A percentile compares a stretch with the other conserved stretches of the same genome.
These are phyloP conservation scores for Trichoderma oligosporum DNA, from an alignment of 2,329 filamentous ascomycete genomes.

Conservation along the genomic window DNA sequence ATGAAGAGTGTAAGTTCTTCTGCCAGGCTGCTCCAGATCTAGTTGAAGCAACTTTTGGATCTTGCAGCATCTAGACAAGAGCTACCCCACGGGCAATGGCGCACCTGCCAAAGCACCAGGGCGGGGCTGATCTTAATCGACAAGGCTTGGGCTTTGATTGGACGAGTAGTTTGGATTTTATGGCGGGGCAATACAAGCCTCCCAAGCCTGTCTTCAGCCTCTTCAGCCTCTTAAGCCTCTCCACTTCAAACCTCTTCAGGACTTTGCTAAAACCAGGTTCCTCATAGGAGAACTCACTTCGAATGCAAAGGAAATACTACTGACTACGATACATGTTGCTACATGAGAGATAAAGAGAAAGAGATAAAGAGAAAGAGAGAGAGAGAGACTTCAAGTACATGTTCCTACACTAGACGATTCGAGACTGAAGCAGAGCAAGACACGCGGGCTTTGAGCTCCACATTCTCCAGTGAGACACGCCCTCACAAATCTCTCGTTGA, in stretches of 20 bases:
- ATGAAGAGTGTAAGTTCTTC: no score
- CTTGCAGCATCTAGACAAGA: background rate
- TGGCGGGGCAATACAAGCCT: conserved; percentile 9
- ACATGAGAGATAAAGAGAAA: background rate
- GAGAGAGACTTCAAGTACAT: no score
- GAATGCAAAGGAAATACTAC: background rate
- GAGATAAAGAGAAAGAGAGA: no score
- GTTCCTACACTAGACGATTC: conserved; percentile 5
- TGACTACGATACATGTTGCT: background rate
- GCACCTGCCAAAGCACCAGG: conserved; percentile 9
- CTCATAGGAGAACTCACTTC: background rate
- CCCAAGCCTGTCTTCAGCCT: background rate
- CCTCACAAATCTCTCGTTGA: background rate
- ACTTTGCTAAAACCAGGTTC: background rate
- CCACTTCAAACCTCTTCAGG: background rate
- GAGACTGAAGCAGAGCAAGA: background rate
- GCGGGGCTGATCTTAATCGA: conserved; percentile 6
- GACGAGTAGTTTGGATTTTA: background rate
- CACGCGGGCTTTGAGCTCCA: background rate
- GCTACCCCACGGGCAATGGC: conserved; percentile 3
- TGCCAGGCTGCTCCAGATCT: background rate
- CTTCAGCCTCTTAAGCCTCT: background rate
- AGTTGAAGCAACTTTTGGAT: no score
- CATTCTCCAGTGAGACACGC: conserved; percentile 15
- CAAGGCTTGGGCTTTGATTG: background rate